Evolutionary conservation across 2,329 filamentous ascomycete species (phyloP).

Genomic region (Fusarium equiseti): DNA sequence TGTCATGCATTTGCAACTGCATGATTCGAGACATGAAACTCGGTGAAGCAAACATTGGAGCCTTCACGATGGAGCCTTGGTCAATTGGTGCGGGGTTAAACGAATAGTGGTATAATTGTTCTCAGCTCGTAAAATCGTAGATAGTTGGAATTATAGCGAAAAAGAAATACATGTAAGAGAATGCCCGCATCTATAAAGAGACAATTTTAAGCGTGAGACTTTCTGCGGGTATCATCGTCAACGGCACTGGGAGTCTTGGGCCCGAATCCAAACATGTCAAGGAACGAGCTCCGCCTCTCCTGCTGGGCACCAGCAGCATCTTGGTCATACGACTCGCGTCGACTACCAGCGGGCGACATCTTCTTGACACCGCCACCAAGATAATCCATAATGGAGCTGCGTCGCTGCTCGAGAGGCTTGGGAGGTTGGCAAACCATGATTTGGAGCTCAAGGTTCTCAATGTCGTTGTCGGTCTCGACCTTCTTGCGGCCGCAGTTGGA

Average conservation of each 20-base stretch:
- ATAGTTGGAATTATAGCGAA: neutral
- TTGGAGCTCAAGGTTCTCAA: conserved; percentile 36
- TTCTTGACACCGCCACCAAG: conserved; percentile 6
- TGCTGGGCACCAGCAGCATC: neutral
- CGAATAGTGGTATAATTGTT: conserved; percentile 3
- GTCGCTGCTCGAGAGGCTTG: conserved; percentile 30
- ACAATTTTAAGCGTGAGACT: conserved; percentile 24
- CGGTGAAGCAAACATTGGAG: neutral
- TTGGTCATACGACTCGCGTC: conserved; percentile 29
- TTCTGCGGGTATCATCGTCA: conserved; percentile 26
- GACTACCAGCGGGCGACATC: conserved; percentile 21
- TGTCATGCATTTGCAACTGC: neutral
- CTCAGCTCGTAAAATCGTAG: conserved; percentile 6
- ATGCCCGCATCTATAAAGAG: conserved; percentile 8
- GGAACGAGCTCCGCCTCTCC: conserved; percentile 32
- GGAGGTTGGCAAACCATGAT: conserved; percentile 34
- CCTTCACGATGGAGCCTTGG: neutral
- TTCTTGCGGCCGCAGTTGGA: conserved; percentile 39
- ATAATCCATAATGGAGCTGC: conserved; percentile 38
- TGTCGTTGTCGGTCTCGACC: conserved; percentile 33
- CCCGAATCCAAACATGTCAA: conserved; percentile 34
- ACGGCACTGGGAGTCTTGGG: conserved; percentile 15
- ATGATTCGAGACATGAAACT: neutral
- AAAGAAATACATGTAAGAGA: conserved; percentile 6
- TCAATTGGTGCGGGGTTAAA: neutral